Base-by-base conservation (phyloP, 2,329 filamentous ascomycete genomes). In the Penicillium sp. region DNA sequence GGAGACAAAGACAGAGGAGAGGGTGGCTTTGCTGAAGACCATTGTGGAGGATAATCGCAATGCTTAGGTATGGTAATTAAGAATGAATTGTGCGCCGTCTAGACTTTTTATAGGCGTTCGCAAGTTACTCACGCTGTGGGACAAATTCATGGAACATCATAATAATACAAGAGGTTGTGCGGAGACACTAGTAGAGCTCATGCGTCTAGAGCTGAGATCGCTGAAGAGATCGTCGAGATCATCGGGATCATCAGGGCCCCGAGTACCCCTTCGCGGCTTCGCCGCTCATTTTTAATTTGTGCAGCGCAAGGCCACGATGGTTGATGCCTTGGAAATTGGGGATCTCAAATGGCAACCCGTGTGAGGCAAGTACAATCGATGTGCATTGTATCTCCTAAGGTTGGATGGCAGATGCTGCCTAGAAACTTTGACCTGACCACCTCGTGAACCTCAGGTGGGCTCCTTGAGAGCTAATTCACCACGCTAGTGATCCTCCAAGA, bases 1-100 rank as follows among this genome's bases (percentile, higher is more conserved):
- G 9, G 62, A 56, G 35, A 68, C 47, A 29, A 62, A 47, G 4
- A 55, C 47, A n/a, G 57, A 64, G 5, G 39, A 27, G 27, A 48
- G 27, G 2, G 39, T 43, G 28, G 39, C 33, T n/a, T 43, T 48
- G 31, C 18, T 37, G 33, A 48, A 43, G 7, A 48, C 46, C 46
- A 48, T 48, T 3, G n/a, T 27, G 33, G 14, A 16, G 33, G 8
- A 31, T 36, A 19, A 16, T 4, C 11, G 39, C 11, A n/a, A 40
- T 13, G 4, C 4, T 46, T 18, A 25, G n/a, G 10, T 18, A 16
- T n/a, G 2, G 7, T 2, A 18, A 11, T 3, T 2, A 2, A 3
- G 3, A 10, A 13, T 12, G n/a, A 19, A 2, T 4, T 6, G 18
- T 14, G 16, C 6, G 14, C 12, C 11, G 14, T n/a, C 19, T 14